A percentile compares a stretch with the other conserved stretches of the same genome.
phyloP scores from a whole-genome alignment of 805 yeast species.

The Tetrapisispora pingtungensis region DNA sequence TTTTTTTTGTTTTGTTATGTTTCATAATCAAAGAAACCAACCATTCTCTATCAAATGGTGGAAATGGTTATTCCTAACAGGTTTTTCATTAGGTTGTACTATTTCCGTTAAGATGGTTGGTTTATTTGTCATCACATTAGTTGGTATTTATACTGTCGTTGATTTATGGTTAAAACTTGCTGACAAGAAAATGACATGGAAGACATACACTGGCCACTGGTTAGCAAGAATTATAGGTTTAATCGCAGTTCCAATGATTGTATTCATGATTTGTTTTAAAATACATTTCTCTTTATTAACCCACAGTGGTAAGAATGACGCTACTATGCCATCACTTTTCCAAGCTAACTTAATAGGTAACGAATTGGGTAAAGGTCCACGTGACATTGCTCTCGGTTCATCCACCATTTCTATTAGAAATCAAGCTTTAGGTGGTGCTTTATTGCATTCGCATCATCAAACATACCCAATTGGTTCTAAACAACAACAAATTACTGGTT shows the following conservation, averaged over 20 bases:
- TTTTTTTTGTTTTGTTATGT: conserved; percentile 45
- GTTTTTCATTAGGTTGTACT: conserved; percentile 79
- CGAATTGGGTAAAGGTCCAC: conserved; percentile 54
- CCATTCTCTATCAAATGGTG: conserved; percentile 81
- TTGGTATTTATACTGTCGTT: conserved; percentile 80
- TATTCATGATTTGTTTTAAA: conserved; percentile 60
- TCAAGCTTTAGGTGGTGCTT: conserved; percentile 66
- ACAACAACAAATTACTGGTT: conserved; percentile 92
- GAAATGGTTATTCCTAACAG: conserved; percentile 82
- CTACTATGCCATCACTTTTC: conserved; percentile 68
- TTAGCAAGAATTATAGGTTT: conserved; percentile 52
- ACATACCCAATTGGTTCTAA: conserved; percentile 82
- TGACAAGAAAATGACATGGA: conserved; percentile 45
- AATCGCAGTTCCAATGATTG: conserved; percentile 50
- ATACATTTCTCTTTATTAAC: conserved; percentile 64
- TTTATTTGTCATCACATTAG: conserved; percentile 72
- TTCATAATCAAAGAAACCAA: conserved; percentile 38
- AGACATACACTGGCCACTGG: conserved; percentile 53
- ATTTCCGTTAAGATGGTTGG: conserved; percentile 97
- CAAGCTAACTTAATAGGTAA: conserved; percentile 68
- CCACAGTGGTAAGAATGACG: conserved; percentile 75
- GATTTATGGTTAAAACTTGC: conserved; percentile 84
- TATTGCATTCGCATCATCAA: conserved; percentile 82
- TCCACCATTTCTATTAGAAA: conserved; percentile 39
- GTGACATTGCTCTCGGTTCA: conserved; percentile 59